Percentiles rank a stretch among this genome's conserved stretches.
These are phyloP conservation scores for Sporobolomyces phaffii DNA, from an alignment of 768 basidiomycete genomes.

Conservation along the genomic window DNA sequence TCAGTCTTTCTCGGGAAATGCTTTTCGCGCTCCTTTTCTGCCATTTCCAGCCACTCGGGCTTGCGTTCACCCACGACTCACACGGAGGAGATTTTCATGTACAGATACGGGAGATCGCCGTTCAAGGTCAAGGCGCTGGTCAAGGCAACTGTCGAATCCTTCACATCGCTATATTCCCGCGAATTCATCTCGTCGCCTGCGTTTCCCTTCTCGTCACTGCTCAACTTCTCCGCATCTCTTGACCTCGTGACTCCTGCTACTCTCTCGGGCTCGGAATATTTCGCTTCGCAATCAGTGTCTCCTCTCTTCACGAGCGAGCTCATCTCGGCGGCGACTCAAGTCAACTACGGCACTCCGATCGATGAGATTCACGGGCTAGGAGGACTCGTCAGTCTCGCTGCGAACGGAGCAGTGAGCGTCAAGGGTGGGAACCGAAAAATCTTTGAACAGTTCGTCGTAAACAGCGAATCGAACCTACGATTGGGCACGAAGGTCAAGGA, in stretches of 20 bases:
- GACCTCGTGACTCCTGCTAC: conserved; percentile 48
- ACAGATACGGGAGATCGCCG: conserved; percentile 27
- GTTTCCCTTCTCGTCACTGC: conserved; percentile 58
- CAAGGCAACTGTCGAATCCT: conserved; percentile 53
- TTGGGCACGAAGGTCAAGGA: conserved; percentile 39
- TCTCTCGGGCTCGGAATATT: conserved; percentile 57
- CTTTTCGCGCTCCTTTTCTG: conserved; percentile 49
- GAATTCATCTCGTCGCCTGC: conserved; percentile 47
- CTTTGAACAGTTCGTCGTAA: conserved; percentile 71
- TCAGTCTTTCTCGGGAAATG: conserved; percentile 55
- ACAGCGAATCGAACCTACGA: conserved; percentile 62
- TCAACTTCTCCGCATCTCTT: conserved; percentile 53
- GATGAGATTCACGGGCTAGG: conserved; percentile 70
- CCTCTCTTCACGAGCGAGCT: conserved; percentile 60
- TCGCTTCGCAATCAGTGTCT: conserved; percentile 45
- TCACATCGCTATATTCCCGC: conserved; percentile 56
- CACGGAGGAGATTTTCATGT: background rate
- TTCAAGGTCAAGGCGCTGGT: conserved; percentile 52
- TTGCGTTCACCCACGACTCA: background rate
- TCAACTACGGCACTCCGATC: conserved; percentile 56
- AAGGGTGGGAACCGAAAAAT: conserved; percentile 76
- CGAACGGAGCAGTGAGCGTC: conserved; percentile 61
- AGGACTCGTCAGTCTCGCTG: conserved; percentile 65
- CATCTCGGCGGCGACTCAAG: conserved; percentile 64
- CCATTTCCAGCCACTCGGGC: too few relatives aligned